A percentile compares a stretch with the other conserved stretches of the same genome.
Conservation (phyloP, 768 basidiomycete species). For the Phylloporus rhodoxanthus region DNA sequence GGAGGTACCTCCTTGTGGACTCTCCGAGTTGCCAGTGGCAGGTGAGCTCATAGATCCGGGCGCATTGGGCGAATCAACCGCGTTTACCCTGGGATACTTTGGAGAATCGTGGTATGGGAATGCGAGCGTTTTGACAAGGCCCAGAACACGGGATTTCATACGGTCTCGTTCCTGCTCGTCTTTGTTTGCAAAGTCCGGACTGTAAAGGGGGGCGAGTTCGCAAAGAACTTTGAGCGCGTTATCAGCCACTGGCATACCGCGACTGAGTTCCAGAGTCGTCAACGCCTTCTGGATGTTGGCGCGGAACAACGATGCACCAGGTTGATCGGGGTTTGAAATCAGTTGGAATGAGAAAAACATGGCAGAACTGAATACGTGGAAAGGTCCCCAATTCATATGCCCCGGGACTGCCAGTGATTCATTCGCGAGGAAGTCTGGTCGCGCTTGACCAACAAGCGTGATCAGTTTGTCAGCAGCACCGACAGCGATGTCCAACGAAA, state of each 20-base stretch:
- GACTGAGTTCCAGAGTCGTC: constrained; percentile 57
- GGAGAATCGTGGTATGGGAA: constrained; percentile 76
- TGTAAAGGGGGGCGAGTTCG: constrained; percentile 69
- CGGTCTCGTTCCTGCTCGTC: constrained; percentile 49
- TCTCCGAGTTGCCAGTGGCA: constrained; percentile 52
- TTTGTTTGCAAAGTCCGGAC: constrained; percentile 52
- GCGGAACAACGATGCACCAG: constrained; percentile 71
- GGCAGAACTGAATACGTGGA: constrained; percentile 79
- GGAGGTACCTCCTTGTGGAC: constrained; percentile 36
- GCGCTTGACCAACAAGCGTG: constrained; percentile 67
- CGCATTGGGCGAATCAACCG: constrained; percentile 44
- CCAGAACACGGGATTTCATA: constrained; percentile 54
- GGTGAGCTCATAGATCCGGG: constrained; percentile 48
- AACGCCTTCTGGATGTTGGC: constrained; percentile 68
- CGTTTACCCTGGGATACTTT: constrained; percentile 42
- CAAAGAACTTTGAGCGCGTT: constrained; percentile 68
- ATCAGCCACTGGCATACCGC: constrained; percentile 63
- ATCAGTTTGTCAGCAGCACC: constrained; percentile 74
- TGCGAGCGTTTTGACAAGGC: constrained; percentile 67
- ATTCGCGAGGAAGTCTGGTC: constrained; percentile 69
- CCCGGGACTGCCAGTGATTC: constrained; percentile 67
- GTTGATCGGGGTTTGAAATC: constrained; percentile 73
- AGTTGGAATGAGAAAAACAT: constrained; percentile 93
- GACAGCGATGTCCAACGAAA: constrained; percentile 69
- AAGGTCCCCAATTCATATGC: constrained; percentile 80